phyloP scores from a whole-genome alignment of 345 rosid species.

The Linum trigynum region DNA sequence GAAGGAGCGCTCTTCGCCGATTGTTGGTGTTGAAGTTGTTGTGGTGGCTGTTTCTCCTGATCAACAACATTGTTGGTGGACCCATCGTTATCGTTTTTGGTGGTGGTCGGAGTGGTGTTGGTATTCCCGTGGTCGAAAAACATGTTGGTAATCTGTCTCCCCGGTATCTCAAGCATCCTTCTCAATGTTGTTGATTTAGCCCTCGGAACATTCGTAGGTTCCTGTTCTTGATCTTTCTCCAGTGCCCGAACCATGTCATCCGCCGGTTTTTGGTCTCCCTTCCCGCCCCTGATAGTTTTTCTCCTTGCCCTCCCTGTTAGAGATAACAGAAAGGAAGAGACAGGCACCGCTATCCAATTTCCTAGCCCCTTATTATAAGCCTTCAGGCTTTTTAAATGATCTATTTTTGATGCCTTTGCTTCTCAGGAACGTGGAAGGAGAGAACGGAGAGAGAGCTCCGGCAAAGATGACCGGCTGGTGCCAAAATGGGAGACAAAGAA shows the following conservation, averaged over 20 bases:
- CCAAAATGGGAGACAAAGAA: not conserved
- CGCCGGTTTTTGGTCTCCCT: not conserved
- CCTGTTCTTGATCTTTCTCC: not conserved
- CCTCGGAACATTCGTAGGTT: not conserved
- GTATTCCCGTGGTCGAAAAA: conserved; percentile 10
- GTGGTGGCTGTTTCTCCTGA: not conserved
- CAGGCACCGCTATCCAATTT: not conserved
- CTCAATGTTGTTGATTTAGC: conserved; percentile 26
- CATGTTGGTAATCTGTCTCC: conserved; percentile 20
- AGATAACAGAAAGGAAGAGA: not conserved
- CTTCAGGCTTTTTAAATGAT: not conserved
- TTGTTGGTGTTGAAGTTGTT: not conserved
- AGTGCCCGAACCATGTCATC: not conserved
- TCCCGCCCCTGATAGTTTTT: not conserved
- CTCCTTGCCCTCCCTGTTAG: not conserved
- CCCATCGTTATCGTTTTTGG: not conserved
- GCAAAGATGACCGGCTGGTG: too few species aligned
- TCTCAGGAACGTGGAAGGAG: too few species aligned
- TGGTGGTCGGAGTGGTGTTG: not conserved
- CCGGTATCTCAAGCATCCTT: conserved; percentile 38
- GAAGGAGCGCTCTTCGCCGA: not conserved
- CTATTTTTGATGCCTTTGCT: not conserved
- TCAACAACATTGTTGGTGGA: not conserved
- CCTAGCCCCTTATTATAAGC: not conserved
- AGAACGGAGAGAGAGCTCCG: too few species aligned